Evolutionary conservation across 805 yeast species (phyloP).

Genomic region (Kuraishia piskuri): DNA sequence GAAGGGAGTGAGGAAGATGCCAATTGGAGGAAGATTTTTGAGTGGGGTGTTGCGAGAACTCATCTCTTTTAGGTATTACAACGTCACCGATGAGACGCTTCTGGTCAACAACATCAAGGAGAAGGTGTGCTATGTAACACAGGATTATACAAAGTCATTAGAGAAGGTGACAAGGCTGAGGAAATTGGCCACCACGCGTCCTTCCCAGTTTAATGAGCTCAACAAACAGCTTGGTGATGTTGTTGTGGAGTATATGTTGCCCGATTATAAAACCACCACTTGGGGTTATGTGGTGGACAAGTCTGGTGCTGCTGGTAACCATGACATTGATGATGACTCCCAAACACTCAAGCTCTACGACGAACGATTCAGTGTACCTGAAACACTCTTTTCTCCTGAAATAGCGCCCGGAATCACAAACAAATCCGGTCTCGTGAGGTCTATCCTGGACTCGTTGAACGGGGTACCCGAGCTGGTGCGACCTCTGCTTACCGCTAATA

Average conservation of each 20-base stretch:
- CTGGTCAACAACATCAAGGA: conserved; percentile 84
- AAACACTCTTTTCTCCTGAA: conserved; percentile 78
- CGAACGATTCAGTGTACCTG: conserved; percentile 86
- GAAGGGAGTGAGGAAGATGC: conserved; percentile 69
- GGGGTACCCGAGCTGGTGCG: conserved; percentile 64
- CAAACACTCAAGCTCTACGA: conserved; percentile 67
- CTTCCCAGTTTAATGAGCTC: conserved; percentile 2
- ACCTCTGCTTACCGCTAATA: conserved; percentile 73
- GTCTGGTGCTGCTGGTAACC: neutral
- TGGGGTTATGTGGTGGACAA: conserved; percentile 53
- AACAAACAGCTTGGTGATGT: conserved; percentile 18
- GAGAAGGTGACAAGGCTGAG: conserved; percentile 17
- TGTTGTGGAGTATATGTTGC: conserved; percentile 68
- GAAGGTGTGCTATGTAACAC: conserved; percentile 59
- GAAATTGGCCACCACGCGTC: conserved; percentile 3
- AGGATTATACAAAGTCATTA: conserved; percentile 33
- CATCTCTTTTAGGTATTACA: conserved; percentile 84
- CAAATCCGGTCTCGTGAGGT: conserved; percentile 70
- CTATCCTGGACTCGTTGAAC: conserved; percentile 59
- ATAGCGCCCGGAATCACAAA: conserved; percentile 51
- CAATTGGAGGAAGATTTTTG: conserved; percentile 79
- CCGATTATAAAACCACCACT: conserved; percentile 76
- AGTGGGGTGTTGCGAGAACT: conserved; percentile 80
- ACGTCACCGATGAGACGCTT: conserved; percentile 85
- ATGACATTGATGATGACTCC: conserved; percentile 28